Evolutionary conservation across 1,284 basidiomycete species (phyloP).

Genomic region (Rhodotorula sp.): DNA sequence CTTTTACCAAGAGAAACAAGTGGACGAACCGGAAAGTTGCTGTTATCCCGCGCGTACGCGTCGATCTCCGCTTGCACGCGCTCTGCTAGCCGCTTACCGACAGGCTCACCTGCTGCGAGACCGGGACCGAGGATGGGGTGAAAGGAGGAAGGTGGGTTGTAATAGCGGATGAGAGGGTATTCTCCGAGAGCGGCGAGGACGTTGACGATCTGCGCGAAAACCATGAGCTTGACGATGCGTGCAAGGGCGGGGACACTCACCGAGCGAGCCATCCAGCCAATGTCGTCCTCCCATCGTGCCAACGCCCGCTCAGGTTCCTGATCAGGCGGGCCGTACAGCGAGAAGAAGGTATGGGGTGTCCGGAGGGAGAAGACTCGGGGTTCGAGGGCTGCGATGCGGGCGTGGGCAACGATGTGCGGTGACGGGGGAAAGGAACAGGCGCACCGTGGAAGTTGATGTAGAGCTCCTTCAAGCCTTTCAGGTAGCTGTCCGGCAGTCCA

Average conservation of each 20-base stretch:
- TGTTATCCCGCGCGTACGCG: constrained; percentile 77
- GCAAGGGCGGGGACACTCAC: constrained; percentile 43
- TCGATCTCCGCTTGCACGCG: constrained; percentile 79
- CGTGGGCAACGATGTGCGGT: not conserved
- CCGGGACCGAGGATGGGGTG: constrained; percentile 79
- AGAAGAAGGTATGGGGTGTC: constrained; percentile 75
- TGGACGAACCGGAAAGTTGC: constrained; percentile 70
- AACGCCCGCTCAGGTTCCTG: constrained; percentile 57
- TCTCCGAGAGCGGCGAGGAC: constrained; percentile 89
- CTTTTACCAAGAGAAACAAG: constrained; percentile 44
- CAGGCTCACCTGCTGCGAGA: constrained; percentile 61
- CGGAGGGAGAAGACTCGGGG: constrained; percentile 76
- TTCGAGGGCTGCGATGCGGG: constrained; percentile 63
- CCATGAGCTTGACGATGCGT: constrained; percentile 29
- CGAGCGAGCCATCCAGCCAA: constrained; percentile 60
- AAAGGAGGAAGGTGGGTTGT: constrained; percentile 66
- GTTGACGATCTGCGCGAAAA: constrained; percentile 69
- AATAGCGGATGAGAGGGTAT: constrained; percentile 92
- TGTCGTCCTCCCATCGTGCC: constrained; percentile 73
- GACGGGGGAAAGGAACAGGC: not conserved
- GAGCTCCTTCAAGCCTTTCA: constrained; percentile 74
- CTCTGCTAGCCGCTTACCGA: constrained; percentile 74
- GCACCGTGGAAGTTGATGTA: constrained; percentile 85
- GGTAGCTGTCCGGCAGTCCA: constrained; percentile 49
- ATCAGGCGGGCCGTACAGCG: constrained; percentile 75